Conservation (phyloP, 2,329 filamentous ascomycete genomes). For the Lecanicillium sp. region DNA sequence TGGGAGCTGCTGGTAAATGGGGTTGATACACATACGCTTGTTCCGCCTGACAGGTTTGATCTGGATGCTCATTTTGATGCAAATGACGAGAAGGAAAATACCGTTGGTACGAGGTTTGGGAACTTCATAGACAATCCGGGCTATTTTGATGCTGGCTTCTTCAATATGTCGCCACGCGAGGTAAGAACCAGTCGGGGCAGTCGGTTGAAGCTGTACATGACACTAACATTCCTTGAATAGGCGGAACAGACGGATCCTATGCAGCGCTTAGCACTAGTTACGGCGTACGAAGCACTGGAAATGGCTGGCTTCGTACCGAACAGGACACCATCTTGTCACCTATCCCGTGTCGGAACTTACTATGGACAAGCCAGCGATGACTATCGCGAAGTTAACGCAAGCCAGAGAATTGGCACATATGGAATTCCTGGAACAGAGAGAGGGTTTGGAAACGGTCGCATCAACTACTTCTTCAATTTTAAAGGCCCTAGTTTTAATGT, state of each 20-base stretch:
- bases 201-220: conserved; percentile 18
- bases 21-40: conserved; percentile 52
- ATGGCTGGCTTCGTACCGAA: conserved; percentile 62
- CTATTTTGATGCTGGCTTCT: conserved; percentile 67
- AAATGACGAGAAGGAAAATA: conserved; percentile 58
- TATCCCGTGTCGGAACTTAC: conserved; percentile 58
- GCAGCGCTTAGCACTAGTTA: conserved; percentile 63
- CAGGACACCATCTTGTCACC: conserved; percentile 53
- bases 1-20: conserved; percentile 62
- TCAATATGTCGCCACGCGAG: conserved; percentile 73
- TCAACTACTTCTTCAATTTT: conserved; percentile 56
- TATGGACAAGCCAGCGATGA: conserved; percentile 74
- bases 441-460: conserved; percentile 49
- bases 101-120: conserved; percentile 58
- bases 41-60: conserved; percentile 58
- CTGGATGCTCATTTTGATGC: conserved; percentile 58
- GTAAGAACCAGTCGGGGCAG: too few relatives aligned
- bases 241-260: conserved; percentile 66
- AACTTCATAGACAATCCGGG: conserved; percentile 63
- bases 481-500: conserved; percentile 35
- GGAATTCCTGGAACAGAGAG: conserved; percentile 42
- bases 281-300: conserved; percentile 71
- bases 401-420: conserved; percentile 56
- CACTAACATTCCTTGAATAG: too few relatives aligned
- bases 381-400: conserved; percentile 69